These are phyloP conservation scores for Podospora sp. DNA, from an alignment of 495 filamentous ascomycete species.

Conservation along the genomic window DNA sequence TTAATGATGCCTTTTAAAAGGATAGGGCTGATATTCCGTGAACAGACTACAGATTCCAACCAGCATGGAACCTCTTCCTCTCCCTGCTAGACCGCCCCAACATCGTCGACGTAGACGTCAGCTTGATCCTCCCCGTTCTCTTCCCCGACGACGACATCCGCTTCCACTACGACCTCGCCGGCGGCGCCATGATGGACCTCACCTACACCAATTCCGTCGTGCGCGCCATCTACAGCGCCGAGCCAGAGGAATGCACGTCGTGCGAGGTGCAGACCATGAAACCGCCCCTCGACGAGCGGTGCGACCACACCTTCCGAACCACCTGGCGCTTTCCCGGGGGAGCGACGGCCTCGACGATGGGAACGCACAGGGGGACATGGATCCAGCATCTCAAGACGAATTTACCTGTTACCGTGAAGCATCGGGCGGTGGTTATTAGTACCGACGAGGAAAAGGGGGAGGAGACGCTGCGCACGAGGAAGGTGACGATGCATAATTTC, in stretches of 20 bases:
- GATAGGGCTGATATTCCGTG: not conserved
- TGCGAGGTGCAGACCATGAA: slow-evolving; percentile 37
- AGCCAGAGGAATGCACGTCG: slow-evolving; percentile 41
- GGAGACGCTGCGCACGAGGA: slow-evolving; percentile 44
- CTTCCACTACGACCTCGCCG: slow-evolving; percentile 56
- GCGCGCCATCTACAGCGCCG: slow-evolving; percentile 41
- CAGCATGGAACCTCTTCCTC: slow-evolving; percentile 54
- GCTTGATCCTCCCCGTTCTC: slow-evolving; percentile 33
- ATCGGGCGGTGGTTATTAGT: slow-evolving; percentile 37
- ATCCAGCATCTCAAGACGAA: slow-evolving; percentile 24
- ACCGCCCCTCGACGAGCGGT: slow-evolving; percentile 33
- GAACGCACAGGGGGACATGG: slow-evolving; percentile 37
- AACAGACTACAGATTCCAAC: slow-evolving; percentile 55
- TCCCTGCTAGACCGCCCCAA: slow-evolving; percentile 43
- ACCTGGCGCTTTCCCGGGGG: slow-evolving; percentile 49
- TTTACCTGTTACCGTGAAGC: slow-evolving; percentile 27
- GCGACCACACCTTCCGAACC: slow-evolving; percentile 46
- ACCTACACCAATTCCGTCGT: slow-evolving; percentile 52
- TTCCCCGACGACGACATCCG: slow-evolving; percentile 55
- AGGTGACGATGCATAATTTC: slow-evolving; percentile 47
- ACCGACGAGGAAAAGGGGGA: slow-evolving; percentile 32
- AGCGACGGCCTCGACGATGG: slow-evolving; percentile 42
- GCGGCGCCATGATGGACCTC: slow-evolving; percentile 63
- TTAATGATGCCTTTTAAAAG: too few species aligned
- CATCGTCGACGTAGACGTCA: slow-evolving; percentile 41